phyloP scores from a whole-genome alignment of 371 early-diverging fungal genomes.

The Blakeslea trispora region DNA sequence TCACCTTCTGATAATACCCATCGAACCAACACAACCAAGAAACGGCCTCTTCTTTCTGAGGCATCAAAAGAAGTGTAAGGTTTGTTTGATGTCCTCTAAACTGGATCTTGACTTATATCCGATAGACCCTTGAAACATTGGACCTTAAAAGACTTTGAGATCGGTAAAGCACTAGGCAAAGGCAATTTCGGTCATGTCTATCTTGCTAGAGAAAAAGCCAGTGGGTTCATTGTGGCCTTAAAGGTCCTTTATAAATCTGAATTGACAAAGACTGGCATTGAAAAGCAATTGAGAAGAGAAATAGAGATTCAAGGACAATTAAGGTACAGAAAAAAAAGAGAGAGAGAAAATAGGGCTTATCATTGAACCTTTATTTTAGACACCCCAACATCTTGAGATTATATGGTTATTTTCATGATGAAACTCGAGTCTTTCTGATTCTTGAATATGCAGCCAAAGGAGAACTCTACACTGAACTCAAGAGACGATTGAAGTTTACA shows the following conservation, averaged over 20 bases:
- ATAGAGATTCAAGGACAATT: conserved; percentile 97
- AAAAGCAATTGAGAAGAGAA: conserved; percentile 70
- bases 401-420: conserved; percentile 98
- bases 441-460: conserved; percentile 97
- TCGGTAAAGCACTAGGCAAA: conserved; percentile 91
- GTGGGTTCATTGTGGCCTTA: conserved; percentile 91
- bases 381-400: conserved; percentile 95
- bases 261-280: conserved; percentile 48
- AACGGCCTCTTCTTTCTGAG: neutral
- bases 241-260: conserved; percentile 92
- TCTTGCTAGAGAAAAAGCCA: conserved; percentile 89
- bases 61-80: neutral
- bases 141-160: conserved; percentile 95
- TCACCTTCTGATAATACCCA: neutral
- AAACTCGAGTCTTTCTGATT: conserved; percentile 90
- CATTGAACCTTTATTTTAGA: no score
- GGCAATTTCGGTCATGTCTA: conserved; percentile 99
- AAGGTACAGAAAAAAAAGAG: conserved; percentile 55
- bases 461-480: conserved; percentile 88
- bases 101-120: neutral
- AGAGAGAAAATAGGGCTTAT: no score
- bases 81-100: neutral
- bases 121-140: conserved; percentile 51
- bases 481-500: conserved; percentile 66
- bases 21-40: neutral